These are phyloP conservation scores for Colletotrichum tanaceti DNA, from an alignment of 2,329 filamentous ascomycete species.

Conservation along the genomic window DNA sequence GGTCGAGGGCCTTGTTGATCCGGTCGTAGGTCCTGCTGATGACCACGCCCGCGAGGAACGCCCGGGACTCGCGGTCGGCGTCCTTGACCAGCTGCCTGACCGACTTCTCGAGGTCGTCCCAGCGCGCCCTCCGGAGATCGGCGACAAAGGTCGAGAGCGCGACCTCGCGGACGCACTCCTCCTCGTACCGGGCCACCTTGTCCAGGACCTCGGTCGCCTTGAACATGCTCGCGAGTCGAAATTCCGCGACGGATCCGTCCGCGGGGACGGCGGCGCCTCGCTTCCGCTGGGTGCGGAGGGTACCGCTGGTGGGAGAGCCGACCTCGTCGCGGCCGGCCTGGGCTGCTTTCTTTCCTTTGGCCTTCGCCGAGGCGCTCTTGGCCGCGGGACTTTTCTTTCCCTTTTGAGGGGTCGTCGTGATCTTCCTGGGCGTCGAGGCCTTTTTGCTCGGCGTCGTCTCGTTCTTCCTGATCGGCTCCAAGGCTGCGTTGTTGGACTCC, in stretches of 20 bases:
- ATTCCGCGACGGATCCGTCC: too few relatives aligned
- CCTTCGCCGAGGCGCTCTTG: fast-evolving
- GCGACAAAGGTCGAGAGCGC: not conserved
- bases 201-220: not conserved
- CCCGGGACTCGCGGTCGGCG: not conserved
- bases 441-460: not conserved
- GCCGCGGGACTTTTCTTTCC: fast-evolving
- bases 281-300: not conserved
- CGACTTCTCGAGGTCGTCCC: not conserved
- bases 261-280: not conserved
- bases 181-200: not conserved
- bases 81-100: constrained; percentile 3
- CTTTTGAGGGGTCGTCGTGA: not conserved
- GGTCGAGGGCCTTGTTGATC: not conserved
- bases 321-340: not conserved
- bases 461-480: not conserved
- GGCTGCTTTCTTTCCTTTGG: fast-evolving
- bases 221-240: not conserved
- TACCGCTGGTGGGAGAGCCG: not conserved
- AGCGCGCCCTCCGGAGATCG: not conserved
- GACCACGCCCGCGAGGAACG: not conserved
- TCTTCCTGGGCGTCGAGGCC: not conserved
- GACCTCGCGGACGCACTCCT: not conserved
- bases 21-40: not conserved
- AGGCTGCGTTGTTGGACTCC: not conserved